Base-by-base conservation (phyloP, 257 asterid genomes). In the Scutellaria minor region DNA sequence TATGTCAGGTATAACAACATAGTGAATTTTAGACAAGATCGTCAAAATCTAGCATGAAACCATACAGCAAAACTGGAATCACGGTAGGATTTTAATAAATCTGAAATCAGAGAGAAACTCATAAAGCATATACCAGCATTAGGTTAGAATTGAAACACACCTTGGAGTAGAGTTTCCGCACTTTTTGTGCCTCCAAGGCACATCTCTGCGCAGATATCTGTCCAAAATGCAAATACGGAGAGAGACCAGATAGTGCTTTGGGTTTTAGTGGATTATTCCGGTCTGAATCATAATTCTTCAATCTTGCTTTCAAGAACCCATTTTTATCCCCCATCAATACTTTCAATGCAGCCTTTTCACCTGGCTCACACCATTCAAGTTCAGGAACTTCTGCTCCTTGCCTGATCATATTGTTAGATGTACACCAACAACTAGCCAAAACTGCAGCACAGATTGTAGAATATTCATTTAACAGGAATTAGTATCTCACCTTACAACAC, bases 201-300 rank as follows among this genome's bases (percentile, higher is more conserved):
- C 97, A 92, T 65, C 98, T 81, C 79, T 95, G 98, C 10, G 99
- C 94, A 37, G 96, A 87, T 81, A 95, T 85, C 84, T 91, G 96
- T 50, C 99, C 99, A 78, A 95, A 95, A 83, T 95, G 99, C 81
- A 95, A 79, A 83, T 95, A 92, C 0, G 99, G 99, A n/a, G 99
- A 92, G 47, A 95, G 95, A 20, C 96, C 86, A 71, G 99, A 95
- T 27, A 95, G 86, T 35, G 90, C 93, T 81, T 87, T 83, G 58
- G 98, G 91, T 78, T 90, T 95, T 73, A 88, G 55, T 12, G 99
- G 98, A 84, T 89, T 87, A 75, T 95, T 95, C 73, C 98, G 82
- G 69, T 95, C 98, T 8, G 90, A 47, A 78, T 85, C 66, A 78
- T 92, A 95, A 67, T 71, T 87, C 82, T 85, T 91, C 82, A 95